A percentile compares a stretch with the other conserved stretches of the same genome.
phyloP scores from a whole-genome alignment of 192 early-diverging fungal species.

The Lobosporangium transversale region DNA sequence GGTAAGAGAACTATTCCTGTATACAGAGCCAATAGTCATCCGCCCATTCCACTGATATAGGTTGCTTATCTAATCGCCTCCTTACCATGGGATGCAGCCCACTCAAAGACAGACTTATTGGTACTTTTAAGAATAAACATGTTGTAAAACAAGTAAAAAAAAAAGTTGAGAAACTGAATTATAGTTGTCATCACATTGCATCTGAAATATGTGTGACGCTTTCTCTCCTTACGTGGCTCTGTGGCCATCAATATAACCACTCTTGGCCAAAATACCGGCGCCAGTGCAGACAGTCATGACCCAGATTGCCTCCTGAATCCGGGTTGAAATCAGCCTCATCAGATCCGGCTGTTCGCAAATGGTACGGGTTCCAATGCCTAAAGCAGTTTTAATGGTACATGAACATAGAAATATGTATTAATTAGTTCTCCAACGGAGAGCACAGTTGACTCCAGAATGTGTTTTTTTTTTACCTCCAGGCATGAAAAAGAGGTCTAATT shows the following conservation, averaged over 20 bases:
- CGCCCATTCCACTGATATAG: too few species aligned
- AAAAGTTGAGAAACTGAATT: neutral
- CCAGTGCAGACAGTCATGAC: constrained; percentile 61
- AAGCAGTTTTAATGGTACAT: neutral
- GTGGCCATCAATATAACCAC: constrained; percentile 58
- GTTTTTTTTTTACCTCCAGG: constrained; percentile 25
- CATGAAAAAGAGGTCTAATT: constrained; percentile 42
- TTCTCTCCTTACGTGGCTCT: constrained; percentile 49
- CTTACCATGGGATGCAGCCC: constrained; percentile 6
- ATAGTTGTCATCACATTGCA: neutral
- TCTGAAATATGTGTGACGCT: too few species aligned
- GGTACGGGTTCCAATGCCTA: constrained; percentile 5
- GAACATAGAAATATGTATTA: too few species aligned
- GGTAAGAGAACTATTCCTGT: too few species aligned
- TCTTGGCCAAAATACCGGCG: constrained; percentile 53
- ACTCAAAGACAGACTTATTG: constrained; percentile 38
- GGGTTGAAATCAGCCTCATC: constrained; percentile 10
- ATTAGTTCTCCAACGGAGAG: too few species aligned
- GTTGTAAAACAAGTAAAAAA: too few species aligned
- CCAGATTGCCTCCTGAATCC: constrained; percentile 24
- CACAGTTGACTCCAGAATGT: too few species aligned
- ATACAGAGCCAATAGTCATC: too few species aligned
- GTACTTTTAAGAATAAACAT: constrained; percentile 17
- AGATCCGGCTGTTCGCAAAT: constrained; percentile 11
- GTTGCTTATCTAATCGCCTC: too few species aligned